Base-by-base conservation (phyloP, 768 basidiomycete species). In the Termitomyces sp. region DNA sequence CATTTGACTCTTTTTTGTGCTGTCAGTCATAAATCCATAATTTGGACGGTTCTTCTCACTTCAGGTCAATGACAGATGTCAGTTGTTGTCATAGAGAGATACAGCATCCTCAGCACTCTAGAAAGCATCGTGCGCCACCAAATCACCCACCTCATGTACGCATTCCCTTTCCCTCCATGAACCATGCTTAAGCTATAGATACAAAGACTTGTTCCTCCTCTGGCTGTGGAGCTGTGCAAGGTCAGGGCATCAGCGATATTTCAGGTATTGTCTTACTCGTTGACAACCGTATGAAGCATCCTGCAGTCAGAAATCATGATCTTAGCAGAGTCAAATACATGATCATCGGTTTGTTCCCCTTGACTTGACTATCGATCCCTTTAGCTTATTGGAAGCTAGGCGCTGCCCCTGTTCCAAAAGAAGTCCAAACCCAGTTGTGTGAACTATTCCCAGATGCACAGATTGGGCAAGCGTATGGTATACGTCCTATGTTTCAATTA, bases 401-500 rank as follows among this genome's bases (percentile, higher is more conserved):
- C 29, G 86, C 87, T 31, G 87, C 86, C 8, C 86, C 87, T 48
- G 76, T 87, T 49, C 79, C 83, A 0, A 64, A 70, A 36, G 81
- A 85, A 63, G 67, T 84, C n/a, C 83, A 80, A 63, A 69, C 75
- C 38, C 77, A 76, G 64, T 72, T 86, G 31, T 67, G 68, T 17
- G 69, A 76, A 43, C 63, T 81, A 38, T 79, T 87, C 38, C 86
- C 86, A 0, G 65, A 74, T 15, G 77, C 78, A 1, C 72, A 74
- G 58, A 77, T 87, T n/a, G 85, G 83, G n/a, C 86, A 87, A 68
- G 81, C 79, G 15, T 87, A 86, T 69, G 86, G 85, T 84, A 60
- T 42, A 69, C 65, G 25, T 48, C 37, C 36, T 14, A n/a, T 48
- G 20, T 37, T 52, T 36, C 29, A 32, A 31, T 56, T 11, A 25